phyloP scores from a whole-genome alignment of 2,329 filamentous ascomycete genomes.

The Periconia sp. region DNA sequence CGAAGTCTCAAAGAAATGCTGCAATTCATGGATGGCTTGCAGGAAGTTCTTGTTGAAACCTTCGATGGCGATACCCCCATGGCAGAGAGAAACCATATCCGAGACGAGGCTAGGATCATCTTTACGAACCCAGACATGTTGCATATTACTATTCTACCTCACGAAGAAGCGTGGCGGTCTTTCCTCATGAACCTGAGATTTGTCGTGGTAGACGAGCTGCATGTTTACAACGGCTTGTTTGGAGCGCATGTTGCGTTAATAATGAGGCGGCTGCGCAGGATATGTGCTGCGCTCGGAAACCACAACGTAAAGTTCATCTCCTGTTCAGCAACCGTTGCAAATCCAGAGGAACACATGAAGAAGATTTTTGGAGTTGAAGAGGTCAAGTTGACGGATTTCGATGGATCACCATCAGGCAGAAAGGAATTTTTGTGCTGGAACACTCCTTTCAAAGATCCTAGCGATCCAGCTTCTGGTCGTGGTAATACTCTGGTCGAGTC shows the following conservation, averaged over 20 bases:
- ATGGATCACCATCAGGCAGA: constrained; percentile 86
- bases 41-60: constrained; percentile 80
- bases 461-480: constrained; percentile 81
- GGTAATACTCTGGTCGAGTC: constrained; percentile 82
- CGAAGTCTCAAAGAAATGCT: constrained; percentile 85
- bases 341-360: constrained; percentile 87
- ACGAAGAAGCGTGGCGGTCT: constrained; percentile 84
- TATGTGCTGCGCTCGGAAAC: constrained; percentile 91
- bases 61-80: constrained; percentile 96
- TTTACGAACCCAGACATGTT: constrained; percentile 99
- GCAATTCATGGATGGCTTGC: constrained; percentile 74
- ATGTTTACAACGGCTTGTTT: constrained; percentile 95
- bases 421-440: constrained; percentile 99
- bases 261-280: constrained; percentile 83
- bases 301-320: constrained; percentile 84
- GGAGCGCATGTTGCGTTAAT: constrained; percentile 93
- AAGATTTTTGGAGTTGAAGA: constrained; percentile 88
- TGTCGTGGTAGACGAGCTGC: constrained; percentile 82
- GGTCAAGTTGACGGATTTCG: constrained; percentile 81
- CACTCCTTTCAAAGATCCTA: constrained; percentile 88
- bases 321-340: constrained; percentile 94
- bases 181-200: constrained; percentile 89
- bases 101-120: constrained; percentile 87
- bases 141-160: constrained; percentile 88
- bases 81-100: constrained; percentile 72